These are phyloP conservation scores for Trichoderma aggressivum DNA, from an alignment of 2,329 filamentous ascomycete species.

Conservation along the genomic window DNA sequence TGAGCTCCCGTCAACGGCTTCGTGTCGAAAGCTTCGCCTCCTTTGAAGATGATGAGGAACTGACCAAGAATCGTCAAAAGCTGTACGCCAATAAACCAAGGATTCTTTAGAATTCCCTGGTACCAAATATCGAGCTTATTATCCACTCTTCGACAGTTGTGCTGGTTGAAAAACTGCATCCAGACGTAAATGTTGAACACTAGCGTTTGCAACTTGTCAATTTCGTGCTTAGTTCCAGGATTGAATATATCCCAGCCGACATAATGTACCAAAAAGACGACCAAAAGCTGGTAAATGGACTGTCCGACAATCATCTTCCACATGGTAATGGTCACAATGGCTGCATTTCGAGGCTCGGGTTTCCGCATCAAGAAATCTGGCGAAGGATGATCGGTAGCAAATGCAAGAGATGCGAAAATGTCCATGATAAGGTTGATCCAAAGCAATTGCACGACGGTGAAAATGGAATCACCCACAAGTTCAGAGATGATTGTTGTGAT, in stretches of 20 bases:
- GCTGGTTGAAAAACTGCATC: conserved; percentile 87
- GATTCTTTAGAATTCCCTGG: conserved; percentile 70
- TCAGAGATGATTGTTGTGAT: conserved; percentile 61
- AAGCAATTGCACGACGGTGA: conserved; percentile 62
- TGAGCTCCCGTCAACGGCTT: conserved; percentile 58
- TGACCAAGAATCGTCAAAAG: conserved; percentile 66
- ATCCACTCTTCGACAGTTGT: conserved; percentile 75
- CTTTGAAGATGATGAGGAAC: conserved; percentile 68
- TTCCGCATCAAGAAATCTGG: conserved; percentile 58
- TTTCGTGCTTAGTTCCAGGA: conserved; percentile 39
- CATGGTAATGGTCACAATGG: conserved; percentile 73
- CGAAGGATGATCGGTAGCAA: conserved; percentile 59
- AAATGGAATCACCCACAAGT: conserved; percentile 52
- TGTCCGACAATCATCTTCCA: conserved; percentile 90
- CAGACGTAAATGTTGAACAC: conserved; percentile 86
- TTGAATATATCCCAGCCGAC: conserved; percentile 56
- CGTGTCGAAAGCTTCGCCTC: conserved; percentile 64
- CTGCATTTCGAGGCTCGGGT: conserved; percentile 69
- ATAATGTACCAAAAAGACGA: conserved; percentile 60
- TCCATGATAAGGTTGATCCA: conserved; percentile 71
- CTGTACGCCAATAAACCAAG: conserved; percentile 71
- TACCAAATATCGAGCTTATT: conserved; percentile 78
- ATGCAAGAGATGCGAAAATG: conserved; percentile 62
- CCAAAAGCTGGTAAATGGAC: conserved; percentile 67
- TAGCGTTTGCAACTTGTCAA: conserved; percentile 53